A percentile compares a stretch with the other conserved stretches of the same genome.
phyloP scores from a whole-genome alignment of 1,284 basidiomycete genomes.

The Termitomyces sp. region DNA sequence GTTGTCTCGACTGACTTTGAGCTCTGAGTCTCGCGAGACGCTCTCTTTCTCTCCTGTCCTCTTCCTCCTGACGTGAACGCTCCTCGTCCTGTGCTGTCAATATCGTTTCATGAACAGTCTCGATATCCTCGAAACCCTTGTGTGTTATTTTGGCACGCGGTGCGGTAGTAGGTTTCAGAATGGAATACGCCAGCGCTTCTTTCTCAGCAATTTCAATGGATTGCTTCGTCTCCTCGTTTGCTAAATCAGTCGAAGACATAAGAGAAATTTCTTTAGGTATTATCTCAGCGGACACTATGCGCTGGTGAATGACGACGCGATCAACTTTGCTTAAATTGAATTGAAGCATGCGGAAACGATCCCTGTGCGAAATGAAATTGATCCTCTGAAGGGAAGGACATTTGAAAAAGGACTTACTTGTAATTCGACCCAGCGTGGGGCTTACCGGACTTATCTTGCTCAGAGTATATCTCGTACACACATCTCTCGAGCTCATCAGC shows the following conservation, averaged over 20 bases:
- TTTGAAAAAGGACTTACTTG: slow-evolving; percentile 55
- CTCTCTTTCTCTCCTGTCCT: slow-evolving; percentile 61
- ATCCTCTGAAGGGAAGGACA: background rate
- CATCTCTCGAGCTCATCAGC: slow-evolving; percentile 64
- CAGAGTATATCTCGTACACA: slow-evolving; percentile 66
- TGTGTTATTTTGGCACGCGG: slow-evolving; percentile 86
- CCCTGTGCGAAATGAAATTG: slow-evolving; percentile 40
- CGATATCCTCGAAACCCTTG: slow-evolving; percentile 84
- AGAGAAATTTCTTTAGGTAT: slow-evolving; percentile 66
- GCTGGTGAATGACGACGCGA: slow-evolving; percentile 67
- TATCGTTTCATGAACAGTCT: slow-evolving; percentile 59
- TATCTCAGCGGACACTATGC: slow-evolving; percentile 64
- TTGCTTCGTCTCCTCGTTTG: slow-evolving; percentile 76
- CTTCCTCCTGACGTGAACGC: slow-evolving; percentile 55
- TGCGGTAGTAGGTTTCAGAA: slow-evolving; percentile 62
- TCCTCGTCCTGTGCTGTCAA: slow-evolving; percentile 47
- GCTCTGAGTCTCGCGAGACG: slow-evolving; percentile 50
- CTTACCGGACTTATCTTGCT: slow-evolving; percentile 71
- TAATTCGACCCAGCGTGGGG: slow-evolving; percentile 68
- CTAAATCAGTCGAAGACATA: slow-evolving; percentile 82
- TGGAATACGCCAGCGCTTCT: slow-evolving; percentile 77
- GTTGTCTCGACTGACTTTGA: slow-evolving; percentile 41
- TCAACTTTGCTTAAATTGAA: slow-evolving; percentile 78
- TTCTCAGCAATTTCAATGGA: slow-evolving; percentile 76
- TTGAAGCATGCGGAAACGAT: slow-evolving; percentile 77